Evolutionary conservation across 129 eudicot species (phyloP), one percentile per base, ranked within the genome.

Genomic region (Flaveria bidentis): DNA sequence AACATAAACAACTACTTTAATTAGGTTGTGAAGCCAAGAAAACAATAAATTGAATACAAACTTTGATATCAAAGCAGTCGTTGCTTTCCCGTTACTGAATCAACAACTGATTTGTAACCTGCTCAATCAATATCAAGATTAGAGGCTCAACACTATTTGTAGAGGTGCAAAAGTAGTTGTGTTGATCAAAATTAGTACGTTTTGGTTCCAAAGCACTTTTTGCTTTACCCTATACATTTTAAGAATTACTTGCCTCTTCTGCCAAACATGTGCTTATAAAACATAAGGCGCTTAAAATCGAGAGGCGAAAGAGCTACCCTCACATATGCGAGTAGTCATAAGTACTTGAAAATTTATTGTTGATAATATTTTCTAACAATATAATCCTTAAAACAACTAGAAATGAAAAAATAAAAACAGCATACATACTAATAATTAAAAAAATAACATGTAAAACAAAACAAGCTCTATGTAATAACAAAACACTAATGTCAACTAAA

Each of bases 51-150:
- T 22, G 17, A 65, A 67, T 66, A 42, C 57, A 1, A 41, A 62
- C 50, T 55, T 79, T 16, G 47, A 63, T 72, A 61, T 90, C 86
- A 92, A 71, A 92, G 90, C 42, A 92, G 79, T 14, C 96, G 94
- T 64, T 82, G 86, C 79, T 88, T 90, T 72, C 98, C 98, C 0
- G 92, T 90, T 62, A 92, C 92, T 16, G 98, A 90, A 77, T 92
- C 98, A 74, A 90, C 86, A n/a, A 76, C 75, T 10, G 96, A 85
- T 73, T 85, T 88, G 67, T 62, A 76, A 45, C 98, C 98, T 92
- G 90, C 55, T 75, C 70, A 74, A 75, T 33, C 20, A 71, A 30
- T 45, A 70, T 66, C 63, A 62, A 39, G 25, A 22, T 47, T 6
- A 15, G 16, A 5, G 41, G 41, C 41, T 36, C 41, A 36, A 36